Evolutionary conservation across 2,329 filamentous ascomycete species (phyloP), one percentile per base, ranked within the genome.

Genomic region (Penicillium sp.): DNA sequence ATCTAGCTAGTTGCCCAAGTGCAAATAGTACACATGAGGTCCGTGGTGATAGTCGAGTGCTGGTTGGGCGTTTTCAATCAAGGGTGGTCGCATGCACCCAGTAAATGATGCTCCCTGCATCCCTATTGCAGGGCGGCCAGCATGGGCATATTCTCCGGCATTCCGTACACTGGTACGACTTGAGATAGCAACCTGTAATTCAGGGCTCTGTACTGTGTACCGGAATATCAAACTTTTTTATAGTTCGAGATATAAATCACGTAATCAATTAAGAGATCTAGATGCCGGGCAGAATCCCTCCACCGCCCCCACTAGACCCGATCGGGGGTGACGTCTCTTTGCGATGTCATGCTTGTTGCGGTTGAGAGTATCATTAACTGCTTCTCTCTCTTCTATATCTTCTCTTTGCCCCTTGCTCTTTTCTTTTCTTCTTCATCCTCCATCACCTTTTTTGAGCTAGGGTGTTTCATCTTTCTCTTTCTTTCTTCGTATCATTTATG

Each of bases 241-340:
- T 31, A 31, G 29, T 31, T 31, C 9, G 55, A 62, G 51, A 22
- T 21, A 41, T 11, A 6, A 22, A 21, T 41, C 19, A 47, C 26
- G 45, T 47, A 47, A 47, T 47, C 45, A 47, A 31, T 11, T 22
- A 3, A 41, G 19, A 11, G 13, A 46, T 54, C 53, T 29, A 37
- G 52, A 57, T 60, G 58, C 50, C 27, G 55, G 63, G 64, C 62
- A 64, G 60, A 64, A 64, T 37, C 5, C 5, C 1, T 33, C 56
- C 56, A 64, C 64, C 62, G 59, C 63, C 59, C 59, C 55, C 48
- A 48, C 66, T 68, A 68, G 53, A 41, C 66, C 65, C 47, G 55
- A 60, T 63, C 50, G 53, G 60, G 62, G 50, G 59, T 66, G 60
- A 65, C 63, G 62, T 64, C 63, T 63, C 53, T 56, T 56, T 54